Conservation (phyloP, 257 asterid genomes). For the Solanum bulbocastanum region DNA sequence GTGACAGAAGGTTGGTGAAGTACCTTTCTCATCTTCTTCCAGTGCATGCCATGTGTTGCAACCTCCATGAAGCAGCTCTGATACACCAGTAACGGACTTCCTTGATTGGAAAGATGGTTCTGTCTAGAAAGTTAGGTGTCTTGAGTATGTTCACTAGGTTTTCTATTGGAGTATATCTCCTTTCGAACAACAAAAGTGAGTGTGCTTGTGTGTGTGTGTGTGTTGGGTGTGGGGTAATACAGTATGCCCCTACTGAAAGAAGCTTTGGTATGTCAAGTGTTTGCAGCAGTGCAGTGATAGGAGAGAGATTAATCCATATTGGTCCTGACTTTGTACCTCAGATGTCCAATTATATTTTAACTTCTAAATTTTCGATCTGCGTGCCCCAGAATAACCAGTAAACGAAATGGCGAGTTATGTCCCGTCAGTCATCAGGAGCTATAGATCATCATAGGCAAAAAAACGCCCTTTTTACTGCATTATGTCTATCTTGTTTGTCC, state of each 20-base stretch:
- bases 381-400: not conserved
- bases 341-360: not conserved
- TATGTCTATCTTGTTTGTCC: not conserved
- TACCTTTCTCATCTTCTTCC: not conserved
- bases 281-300: not conserved
- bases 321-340: not conserved
- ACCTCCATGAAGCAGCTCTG: not conserved
- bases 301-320: not conserved
- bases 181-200: not conserved
- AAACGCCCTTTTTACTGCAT: not conserved
- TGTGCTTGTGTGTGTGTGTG: not conserved
- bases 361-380: not conserved
- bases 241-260: not conserved
- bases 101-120: not conserved
- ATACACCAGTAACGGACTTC: not conserved
- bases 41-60: not conserved
- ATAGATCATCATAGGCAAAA: not conserved
- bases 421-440: not conserved
- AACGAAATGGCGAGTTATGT: not conserved
- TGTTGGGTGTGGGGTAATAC: not conserved
- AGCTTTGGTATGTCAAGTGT: not conserved
- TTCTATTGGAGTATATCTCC: not conserved
- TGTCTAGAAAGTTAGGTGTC: not conserved
- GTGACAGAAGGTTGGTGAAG: slow-evolving; percentile 53
- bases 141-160: not conserved